A percentile compares a stretch with the other conserved stretches of the same genome.
phyloP scores from a whole-genome alignment of 164 flowering plant species.

The Tetracentron sinense region DNA sequence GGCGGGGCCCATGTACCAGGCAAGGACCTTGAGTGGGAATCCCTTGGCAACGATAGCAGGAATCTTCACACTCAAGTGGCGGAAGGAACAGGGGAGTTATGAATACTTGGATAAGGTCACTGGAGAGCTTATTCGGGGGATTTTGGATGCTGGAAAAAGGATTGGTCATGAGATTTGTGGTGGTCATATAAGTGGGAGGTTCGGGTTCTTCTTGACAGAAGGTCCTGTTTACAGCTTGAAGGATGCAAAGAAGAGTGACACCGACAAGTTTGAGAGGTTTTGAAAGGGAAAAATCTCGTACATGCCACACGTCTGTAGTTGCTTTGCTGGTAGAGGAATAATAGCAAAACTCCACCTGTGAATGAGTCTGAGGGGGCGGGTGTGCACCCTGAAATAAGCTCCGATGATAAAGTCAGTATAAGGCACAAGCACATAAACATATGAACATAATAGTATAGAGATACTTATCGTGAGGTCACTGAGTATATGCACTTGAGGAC shows the following conservation, averaged over 20 bases:
- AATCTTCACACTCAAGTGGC: conserved; percentile 75
- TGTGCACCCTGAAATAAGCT: too few species aligned
- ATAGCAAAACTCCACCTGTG: too few species aligned
- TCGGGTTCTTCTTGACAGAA: conserved; percentile 87
- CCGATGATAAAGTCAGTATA: too few species aligned
- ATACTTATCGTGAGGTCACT: too few species aligned
- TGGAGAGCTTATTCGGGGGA: conserved; percentile 57
- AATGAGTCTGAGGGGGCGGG: too few species aligned
- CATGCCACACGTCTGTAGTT: too few species aligned
- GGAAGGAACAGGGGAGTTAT: conserved; percentile 61
- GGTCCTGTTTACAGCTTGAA: conserved; percentile 83
- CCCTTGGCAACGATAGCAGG: conserved; percentile 99
- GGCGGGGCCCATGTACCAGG: conserved; percentile 97
- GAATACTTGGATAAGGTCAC: conserved; percentile 70
- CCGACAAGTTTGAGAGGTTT: conserved; percentile 77
- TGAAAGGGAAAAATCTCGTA: conserved; percentile 61
- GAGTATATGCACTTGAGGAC: too few species aligned
- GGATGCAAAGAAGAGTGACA: conserved; percentile 91
- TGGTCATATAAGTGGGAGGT: conserved; percentile 80
- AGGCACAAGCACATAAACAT: too few species aligned
- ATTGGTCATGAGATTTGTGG: conserved; percentile 86
- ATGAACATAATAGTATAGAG: too few species aligned
- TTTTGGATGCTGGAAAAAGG: conserved; percentile 69
- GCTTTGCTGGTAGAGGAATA: too few species aligned
- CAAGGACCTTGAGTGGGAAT: conserved; percentile 95